These are phyloP conservation scores for Backusella sp. DNA, from an alignment of 192 early-diverging fungal genomes.

Conservation along the genomic window DNA sequence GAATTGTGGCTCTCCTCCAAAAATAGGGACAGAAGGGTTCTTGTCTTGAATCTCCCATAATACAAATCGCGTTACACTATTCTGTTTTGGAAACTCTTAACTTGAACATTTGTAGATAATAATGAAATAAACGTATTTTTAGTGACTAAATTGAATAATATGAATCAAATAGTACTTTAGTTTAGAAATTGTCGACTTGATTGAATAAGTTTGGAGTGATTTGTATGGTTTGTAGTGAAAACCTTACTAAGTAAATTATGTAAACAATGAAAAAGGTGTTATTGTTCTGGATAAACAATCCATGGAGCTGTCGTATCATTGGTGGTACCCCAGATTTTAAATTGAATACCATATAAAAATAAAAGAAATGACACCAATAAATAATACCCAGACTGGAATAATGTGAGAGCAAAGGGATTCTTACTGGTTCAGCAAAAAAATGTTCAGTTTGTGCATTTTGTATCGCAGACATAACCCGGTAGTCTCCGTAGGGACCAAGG, in stretches of 20 bases:
- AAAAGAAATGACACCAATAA: slow-evolving; percentile 6
- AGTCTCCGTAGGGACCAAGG: slow-evolving; percentile 6
- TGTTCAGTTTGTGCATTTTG: neutral
- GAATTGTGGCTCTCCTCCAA: neutral
- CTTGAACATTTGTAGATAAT: neutral
- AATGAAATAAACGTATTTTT: neutral
- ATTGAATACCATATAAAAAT: neutral
- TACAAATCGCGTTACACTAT: neutral
- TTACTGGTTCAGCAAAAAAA: slow-evolving; percentile 1
- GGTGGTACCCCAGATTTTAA: slow-evolving; percentile 4
- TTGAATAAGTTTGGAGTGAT: neutral
- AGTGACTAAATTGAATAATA: neutral
- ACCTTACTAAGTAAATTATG: neutral
- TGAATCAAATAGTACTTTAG: neutral
- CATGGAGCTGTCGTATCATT: neutral
- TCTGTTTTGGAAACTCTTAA: neutral
- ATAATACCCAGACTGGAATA: slow-evolving; percentile 7
- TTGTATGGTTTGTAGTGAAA: neutral
- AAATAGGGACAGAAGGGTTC: slow-evolving; percentile 7
- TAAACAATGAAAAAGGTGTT: neutral
- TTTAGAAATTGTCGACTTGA: neutral
- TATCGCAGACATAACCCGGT: neutral
- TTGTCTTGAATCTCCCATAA: slow-evolving; percentile 5
- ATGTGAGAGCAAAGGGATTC: neutral
- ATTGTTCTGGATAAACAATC: neutral